Evolutionary conservation across 202 grass and related monocot species (phyloP).

Genomic region (Panicum hallii): DNA sequence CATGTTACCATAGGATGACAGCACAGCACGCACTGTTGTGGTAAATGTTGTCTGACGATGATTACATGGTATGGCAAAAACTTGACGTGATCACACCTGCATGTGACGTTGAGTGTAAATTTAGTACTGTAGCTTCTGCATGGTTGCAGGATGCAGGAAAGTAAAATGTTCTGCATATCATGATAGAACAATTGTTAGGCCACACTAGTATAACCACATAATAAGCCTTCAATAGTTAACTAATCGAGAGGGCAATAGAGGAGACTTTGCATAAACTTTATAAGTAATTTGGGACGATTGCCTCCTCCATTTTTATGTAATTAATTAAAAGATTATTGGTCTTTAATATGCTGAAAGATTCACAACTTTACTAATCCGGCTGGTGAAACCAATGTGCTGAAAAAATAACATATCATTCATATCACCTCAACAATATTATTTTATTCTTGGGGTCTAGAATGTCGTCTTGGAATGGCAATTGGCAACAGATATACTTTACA

Average conservation of each 20-base stretch:
- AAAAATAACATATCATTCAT: not conserved
- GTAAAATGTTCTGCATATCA: not conserved
- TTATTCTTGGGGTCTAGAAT: not conserved
- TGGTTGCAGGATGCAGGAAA: not conserved
- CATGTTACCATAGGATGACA: not conserved
- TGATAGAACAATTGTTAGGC: not conserved
- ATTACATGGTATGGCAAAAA: not conserved
- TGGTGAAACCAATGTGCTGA: not conserved
- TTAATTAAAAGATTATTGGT: not conserved
- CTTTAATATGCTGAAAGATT: not conserved
- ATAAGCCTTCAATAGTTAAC: not conserved
- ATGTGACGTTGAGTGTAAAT: not conserved
- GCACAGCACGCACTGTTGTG: not conserved
- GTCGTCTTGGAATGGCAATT: not conserved
- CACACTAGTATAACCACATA: not conserved
- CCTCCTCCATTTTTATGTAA: not conserved
- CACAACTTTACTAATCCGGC: not conserved
- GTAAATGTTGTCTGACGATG: not conserved
- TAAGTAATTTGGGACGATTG: not conserved
- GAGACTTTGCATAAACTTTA: not conserved
- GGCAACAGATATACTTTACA: too few species aligned
- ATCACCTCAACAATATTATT: not conserved
- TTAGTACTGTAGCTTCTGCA: not conserved
- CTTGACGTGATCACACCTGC: not conserved
- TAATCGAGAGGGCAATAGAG: not conserved